A percentile compares a stretch with the other conserved stretches of the same genome.
Conservation (phyloP, 768 basidiomycete species). For the Mycena amicta region DNA sequence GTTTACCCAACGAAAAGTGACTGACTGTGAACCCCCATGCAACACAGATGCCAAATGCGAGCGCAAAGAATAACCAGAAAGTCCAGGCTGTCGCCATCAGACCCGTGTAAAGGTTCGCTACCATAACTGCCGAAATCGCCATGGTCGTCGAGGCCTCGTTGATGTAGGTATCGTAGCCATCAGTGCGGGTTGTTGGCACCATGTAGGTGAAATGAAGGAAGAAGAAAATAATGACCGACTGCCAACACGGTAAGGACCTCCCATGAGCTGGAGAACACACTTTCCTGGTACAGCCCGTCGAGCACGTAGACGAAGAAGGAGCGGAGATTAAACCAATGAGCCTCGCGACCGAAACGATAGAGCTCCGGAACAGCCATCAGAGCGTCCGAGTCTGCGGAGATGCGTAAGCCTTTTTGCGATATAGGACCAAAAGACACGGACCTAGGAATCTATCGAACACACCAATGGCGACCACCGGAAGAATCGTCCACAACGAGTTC, state of each 20-base stretch:
- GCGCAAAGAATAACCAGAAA: constrained; percentile 86
- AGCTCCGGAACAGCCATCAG: constrained; percentile 91
- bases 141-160: constrained; percentile 89
- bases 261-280: constrained; percentile 23
- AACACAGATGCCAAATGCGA: constrained; percentile 77
- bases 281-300: constrained; percentile 82
- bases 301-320: constrained; percentile 83
- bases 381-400: constrained; percentile 66
- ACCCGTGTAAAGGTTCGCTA: constrained; percentile 85
- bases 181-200: constrained; percentile 69
- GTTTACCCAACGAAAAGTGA: no score
- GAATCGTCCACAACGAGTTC: constrained; percentile 97
- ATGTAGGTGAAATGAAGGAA: constrained; percentile 80
- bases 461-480: constrained; percentile 94
- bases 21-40: constrained; percentile 80
- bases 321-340: constrained; percentile 79
- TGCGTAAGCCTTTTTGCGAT: background rate
- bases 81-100: constrained; percentile 91
- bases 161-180: constrained; percentile 74
- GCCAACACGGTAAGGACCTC: background rate
- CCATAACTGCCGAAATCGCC: constrained; percentile 79
- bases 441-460: constrained; percentile 91
- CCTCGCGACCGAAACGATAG: constrained; percentile 80
- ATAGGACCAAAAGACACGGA: constrained; percentile 36
- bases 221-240: constrained; percentile 95